Evolutionary conservation across 306 rosid genomes (phyloP).

Genomic region (Pyrus communis): DNA sequence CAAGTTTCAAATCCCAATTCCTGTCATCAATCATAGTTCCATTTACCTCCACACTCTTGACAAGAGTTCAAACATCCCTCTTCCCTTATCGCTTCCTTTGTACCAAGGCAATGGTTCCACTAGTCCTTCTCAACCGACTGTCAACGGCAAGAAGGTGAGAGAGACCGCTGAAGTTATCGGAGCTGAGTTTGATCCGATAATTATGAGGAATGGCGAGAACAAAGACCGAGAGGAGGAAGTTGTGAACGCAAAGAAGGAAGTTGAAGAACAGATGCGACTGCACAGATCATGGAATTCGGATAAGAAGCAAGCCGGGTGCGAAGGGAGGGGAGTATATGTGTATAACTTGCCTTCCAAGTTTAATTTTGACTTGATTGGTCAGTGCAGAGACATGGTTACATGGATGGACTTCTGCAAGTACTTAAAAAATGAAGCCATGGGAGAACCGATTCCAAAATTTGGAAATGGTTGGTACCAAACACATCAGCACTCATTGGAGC

Average conservation of each 20-base stretch:
- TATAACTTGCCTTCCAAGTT: slow-evolving; percentile 71
- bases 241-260: slow-evolving; percentile 37
- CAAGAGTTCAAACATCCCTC: neutral
- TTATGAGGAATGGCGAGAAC: slow-evolving; percentile 3
- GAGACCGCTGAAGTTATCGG: neutral
- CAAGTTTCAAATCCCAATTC: slow-evolving; percentile 37
- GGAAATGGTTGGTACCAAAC: slow-evolving; percentile 65
- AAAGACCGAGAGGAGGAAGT: slow-evolving; percentile 23
- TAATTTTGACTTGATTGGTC: slow-evolving; percentile 63
- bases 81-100: neutral
- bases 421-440: slow-evolving; percentile 48
- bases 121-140: neutral
- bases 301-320: slow-evolving; percentile 30
- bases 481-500: slow-evolving; percentile 67
- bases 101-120: neutral
- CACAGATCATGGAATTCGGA: slow-evolving; percentile 57
- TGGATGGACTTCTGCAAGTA: slow-evolving; percentile 55
- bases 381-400: slow-evolving; percentile 53
- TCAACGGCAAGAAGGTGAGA: neutral
- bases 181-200: slow-evolving; percentile 9
- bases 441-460: slow-evolving; percentile 43
- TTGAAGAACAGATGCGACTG: slow-evolving; percentile 41
- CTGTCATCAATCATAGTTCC: slow-evolving; percentile 12
- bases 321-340: slow-evolving; percentile 50
- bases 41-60: neutral